Conservation (phyloP, 2,329 filamentous ascomycete genomes). For the Aureobasidium sp. region DNA sequence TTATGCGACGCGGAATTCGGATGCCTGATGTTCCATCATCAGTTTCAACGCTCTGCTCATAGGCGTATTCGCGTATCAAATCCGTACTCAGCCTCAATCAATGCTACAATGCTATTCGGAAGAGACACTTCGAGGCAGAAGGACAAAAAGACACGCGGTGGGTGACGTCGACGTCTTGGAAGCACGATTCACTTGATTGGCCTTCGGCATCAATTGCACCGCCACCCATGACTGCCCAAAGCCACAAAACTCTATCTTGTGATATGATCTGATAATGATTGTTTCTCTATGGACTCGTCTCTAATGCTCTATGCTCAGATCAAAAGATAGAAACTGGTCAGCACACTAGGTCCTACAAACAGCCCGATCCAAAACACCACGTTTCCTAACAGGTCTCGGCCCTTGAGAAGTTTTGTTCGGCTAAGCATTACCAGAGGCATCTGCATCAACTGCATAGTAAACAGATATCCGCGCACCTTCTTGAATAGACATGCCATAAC, state of each 20-base stretch:
- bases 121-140: neutral
- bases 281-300: neutral
- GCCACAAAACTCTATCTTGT: neutral
- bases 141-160: constrained; percentile 9
- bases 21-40: constrained; percentile 9
- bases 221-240: constrained; percentile 4
- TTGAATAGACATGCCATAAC: constrained; percentile 99
- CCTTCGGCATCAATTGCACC: neutral
- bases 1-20: constrained; percentile 16
- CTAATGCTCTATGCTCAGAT: constrained; percentile 34
- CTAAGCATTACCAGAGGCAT: constrained; percentile 95
- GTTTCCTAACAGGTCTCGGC: constrained; percentile 77
- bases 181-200: neutral
- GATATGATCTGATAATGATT: neutral
- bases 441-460: constrained; percentile 96
- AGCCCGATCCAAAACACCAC: constrained; percentile 61
- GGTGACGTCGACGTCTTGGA: constrained; percentile 4
- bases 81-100: constrained; percentile 3
- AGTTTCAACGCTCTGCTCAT: neutral
- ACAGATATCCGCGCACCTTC: constrained; percentile 95
- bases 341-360: constrained; percentile 77
- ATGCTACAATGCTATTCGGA: neutral
- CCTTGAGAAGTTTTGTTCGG: constrained; percentile 78
- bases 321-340: constrained; percentile 58
- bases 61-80: neutral